Evolutionary conservation across 2,329 filamentous ascomycete genomes (phyloP), one percentile per base, ranked within the genome.

Genomic region (Fusarium chuoi): DNA sequence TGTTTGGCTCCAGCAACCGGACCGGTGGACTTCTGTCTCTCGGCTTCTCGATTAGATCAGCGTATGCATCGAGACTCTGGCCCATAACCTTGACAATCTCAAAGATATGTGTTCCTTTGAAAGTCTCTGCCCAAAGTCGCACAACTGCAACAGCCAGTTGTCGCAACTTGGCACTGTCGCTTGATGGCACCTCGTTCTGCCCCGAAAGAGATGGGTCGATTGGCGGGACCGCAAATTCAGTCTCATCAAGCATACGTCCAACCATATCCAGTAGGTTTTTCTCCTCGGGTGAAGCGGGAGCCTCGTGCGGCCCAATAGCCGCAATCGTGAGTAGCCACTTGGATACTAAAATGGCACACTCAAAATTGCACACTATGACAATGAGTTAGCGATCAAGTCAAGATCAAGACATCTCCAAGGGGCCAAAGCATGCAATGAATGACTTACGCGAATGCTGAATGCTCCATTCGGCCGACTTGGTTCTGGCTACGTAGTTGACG

Each of bases 391-490:
- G 44, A 35, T 45, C 24, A 4, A 36, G n/a, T 35, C 38, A 61
- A 62, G n/a, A 59, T 35, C 38, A 62, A 61, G n/a, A 58, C 41
- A 56, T 7, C 12, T 24, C 26, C 13, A 59, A 22, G 39, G 7
- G 46, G 7, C 44, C 20, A n/a, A 44, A 58, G 44, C 13, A 39
- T 46, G 22, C 41, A 38, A 52, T 24, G 51, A 84, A 55, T 26
- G 52, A 84, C 88, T 85, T 80, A 89, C 88, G 77, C 35, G 89
- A 89, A 79, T 90, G 87, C 70, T 90, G 88, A 77, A 91, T 90
- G 76, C 89, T 90, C 89, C 89, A 90, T 77, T 90, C 87, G 2
- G 88, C 83, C 4, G 88, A 89, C 79, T 90, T 90, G 10, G 88
- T 88, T 71, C 88, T 86, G 46, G 89, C 89, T 54, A 91, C 88